phyloP scores from a whole-genome alignment of 352 stramenopile genomes.

The Pseudoperonospora humuli region DNA sequence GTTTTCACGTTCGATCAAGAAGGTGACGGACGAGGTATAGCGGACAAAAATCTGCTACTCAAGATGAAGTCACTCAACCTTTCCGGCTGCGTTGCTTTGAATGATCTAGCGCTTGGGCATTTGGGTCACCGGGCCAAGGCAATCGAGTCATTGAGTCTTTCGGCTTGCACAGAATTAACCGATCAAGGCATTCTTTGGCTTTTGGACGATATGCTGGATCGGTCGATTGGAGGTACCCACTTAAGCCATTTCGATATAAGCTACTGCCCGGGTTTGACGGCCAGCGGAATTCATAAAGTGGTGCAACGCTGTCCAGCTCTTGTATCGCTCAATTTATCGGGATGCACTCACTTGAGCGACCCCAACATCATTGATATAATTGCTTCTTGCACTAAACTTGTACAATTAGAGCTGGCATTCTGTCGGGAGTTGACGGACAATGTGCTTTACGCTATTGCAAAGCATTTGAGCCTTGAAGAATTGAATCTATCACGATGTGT shows the following conservation, averaged over 20 bases:
- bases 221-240: too few relatives aligned
- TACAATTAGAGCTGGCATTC: constrained; percentile 63
- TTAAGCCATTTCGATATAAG: constrained; percentile 67
- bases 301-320: too few relatives aligned
- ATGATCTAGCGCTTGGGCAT: constrained; percentile 65
- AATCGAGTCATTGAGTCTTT: constrained; percentile 45
- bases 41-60: constrained; percentile 69
- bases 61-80: constrained; percentile 59
- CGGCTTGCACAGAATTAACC: constrained; percentile 50
- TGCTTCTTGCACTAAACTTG: constrained; percentile 51
- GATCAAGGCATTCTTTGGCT: constrained; percentile 56
- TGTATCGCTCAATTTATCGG: too few relatives aligned
- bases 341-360: constrained; percentile 65
- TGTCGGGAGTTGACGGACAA: constrained; percentile 82
- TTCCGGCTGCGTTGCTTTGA: constrained; percentile 59
- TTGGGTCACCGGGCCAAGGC: constrained; percentile 49
- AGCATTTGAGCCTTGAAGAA: constrained; percentile 73
- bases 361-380: constrained; percentile 64
- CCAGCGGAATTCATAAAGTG: constrained; percentile 41
- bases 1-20: constrained; percentile 83
- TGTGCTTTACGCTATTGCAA: constrained; percentile 55
- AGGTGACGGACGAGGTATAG: constrained; percentile 65
- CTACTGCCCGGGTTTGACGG: constrained; percentile 69
- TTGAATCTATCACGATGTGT: constrained; percentile 58
- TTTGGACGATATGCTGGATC: too few relatives aligned